A percentile compares a stretch with the other conserved stretches of the same genome.
These are phyloP conservation scores for Adansonia digitata DNA, from an alignment of 345 rosid species.

Conservation along the genomic window DNA sequence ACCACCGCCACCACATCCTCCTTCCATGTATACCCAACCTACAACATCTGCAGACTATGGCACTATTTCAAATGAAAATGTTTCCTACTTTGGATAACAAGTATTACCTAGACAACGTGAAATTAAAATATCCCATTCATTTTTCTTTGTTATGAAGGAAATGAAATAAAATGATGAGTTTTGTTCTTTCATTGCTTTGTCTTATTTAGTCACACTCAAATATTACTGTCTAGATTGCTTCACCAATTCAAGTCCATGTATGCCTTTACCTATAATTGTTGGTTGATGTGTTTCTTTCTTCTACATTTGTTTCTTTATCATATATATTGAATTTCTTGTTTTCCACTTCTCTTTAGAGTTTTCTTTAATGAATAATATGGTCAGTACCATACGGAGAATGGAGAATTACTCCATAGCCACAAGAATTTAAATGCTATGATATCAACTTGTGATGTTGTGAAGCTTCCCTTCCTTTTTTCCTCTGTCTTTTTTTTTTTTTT, in stretches of 20 bases:
- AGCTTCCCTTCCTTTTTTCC: no score
- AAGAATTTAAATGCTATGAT: background rate
- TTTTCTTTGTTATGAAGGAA: conserved; percentile 27
- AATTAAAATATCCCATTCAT: conserved; percentile 28
- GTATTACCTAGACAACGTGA: background rate
- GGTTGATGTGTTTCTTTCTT: conserved; percentile 29
- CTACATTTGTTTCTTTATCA: conserved; percentile 5
- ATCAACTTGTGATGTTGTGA: no score
- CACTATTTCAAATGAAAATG: conserved; percentile 59
- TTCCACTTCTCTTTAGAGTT: conserved; percentile 11
- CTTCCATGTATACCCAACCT: conserved; percentile 45
- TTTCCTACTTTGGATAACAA: conserved; percentile 60
- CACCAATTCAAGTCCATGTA: conserved; percentile 3
- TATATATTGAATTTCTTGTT: conserved; percentile 13
- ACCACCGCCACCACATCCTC: conserved; percentile 19
- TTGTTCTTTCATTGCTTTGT: conserved; percentile 2
- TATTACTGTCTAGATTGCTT: conserved; percentile 4
- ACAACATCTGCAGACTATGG: conserved; percentile 39
- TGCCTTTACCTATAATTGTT: conserved; percentile 21
- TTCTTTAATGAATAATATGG: background rate
- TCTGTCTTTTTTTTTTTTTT: no score
- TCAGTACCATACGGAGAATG: background rate
- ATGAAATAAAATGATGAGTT: conserved; percentile 21
- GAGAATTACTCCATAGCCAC: background rate
- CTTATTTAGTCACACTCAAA: conserved; percentile 5